A percentile compares a stretch with the other conserved stretches of the same genome.
Conservation (phyloP, 2,329 filamentous ascomycete species). For the Sarocladium brachiariae region DNA sequence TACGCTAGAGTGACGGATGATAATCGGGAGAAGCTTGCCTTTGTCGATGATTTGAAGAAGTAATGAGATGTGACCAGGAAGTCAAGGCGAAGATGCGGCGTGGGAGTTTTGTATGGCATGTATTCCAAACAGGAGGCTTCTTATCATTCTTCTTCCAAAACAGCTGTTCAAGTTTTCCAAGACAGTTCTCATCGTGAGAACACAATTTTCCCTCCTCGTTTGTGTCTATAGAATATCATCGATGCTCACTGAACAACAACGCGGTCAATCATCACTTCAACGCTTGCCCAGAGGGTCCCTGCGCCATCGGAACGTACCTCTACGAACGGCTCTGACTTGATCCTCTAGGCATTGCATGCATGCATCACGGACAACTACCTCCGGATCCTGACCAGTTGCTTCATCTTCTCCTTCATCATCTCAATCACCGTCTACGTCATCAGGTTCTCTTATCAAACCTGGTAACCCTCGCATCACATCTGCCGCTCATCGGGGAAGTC, state of each 20-base stretch:
- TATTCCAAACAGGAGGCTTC: not conserved
- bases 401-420: constrained; percentile 63
- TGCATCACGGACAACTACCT: constrained; percentile 86
- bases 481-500: constrained; percentile 73
- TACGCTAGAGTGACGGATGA: constrained; percentile 46
- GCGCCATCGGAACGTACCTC: constrained; percentile 62
- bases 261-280: constrained; percentile 60
- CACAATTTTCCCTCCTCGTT: no score
- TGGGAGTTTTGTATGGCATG: not conserved
- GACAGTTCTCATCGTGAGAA: no score
- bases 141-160: constrained; percentile 46
- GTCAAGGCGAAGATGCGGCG: no score
- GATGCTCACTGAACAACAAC: no score
- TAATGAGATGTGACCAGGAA: no score
- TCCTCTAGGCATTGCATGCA: constrained; percentile 80
- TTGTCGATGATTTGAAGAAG: constrained; percentile 33
- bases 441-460: constrained; percentile 69
- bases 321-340: constrained; percentile 74
- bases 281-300: constrained; percentile 60
- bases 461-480: constrained; percentile 62
- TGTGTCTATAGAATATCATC: no score
- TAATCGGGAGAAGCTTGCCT: constrained; percentile 36
- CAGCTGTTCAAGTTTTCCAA: constrained; percentile 57
- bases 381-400: constrained; percentile 73
- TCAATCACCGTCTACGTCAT: constrained; percentile 69